Base-by-base conservation (phyloP, 2,329 filamentous ascomycete species). In the Microthyrium microscopicum region DNA sequence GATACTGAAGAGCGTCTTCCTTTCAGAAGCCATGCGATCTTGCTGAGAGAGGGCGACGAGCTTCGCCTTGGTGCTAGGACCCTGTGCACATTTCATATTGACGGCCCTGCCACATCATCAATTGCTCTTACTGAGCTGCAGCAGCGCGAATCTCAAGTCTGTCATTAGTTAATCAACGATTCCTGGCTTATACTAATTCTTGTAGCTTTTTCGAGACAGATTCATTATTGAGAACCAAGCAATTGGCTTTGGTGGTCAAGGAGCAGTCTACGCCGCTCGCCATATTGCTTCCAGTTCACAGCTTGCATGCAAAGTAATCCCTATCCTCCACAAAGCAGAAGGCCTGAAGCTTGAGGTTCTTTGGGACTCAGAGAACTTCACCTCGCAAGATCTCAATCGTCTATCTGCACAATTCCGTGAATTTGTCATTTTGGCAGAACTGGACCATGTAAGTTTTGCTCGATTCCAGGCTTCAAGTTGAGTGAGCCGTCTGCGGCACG, bases 231-330 rank as follows among this genome's bases (percentile, higher is more conserved):
- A 56, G 1, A 47, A 58, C 26, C 61, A 63, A 7, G 46, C 60
- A 3, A 54, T 77, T 17, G 72, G 73, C 4, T 45, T 51, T 21
- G 73, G 73, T 5, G 59, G 56, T 2, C 61, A 61, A 44, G 68
- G 66, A 6, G 53, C 53, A 26, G 66, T 77, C 3, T 61, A 66
- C 35, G 54, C 74, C 7, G 69, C 65, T 4, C 47, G 63, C 3
- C 61, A 78, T 12, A 48, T 55, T 17, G 49, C 49, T 5, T 68
- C 64, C 1, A 58, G 61, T 24, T 62, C 60, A 35, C 77, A 82
- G 44, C 41, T 80, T 15, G 75, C 74, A 8, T 83, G 77, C 56
- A 82, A 83, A 44, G 52, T 80, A 6, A 56, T 79, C 33, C 57
- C 68, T 34, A 44, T 77, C 2, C 18, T 22, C 25, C 12, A 15